Percentiles rank a stretch among this genome's conserved stretches.
Evolutionary conservation across 371 early-diverging fungal genomes (phyloP).

Genomic region (Choanephora cucurbitarum): DNA sequence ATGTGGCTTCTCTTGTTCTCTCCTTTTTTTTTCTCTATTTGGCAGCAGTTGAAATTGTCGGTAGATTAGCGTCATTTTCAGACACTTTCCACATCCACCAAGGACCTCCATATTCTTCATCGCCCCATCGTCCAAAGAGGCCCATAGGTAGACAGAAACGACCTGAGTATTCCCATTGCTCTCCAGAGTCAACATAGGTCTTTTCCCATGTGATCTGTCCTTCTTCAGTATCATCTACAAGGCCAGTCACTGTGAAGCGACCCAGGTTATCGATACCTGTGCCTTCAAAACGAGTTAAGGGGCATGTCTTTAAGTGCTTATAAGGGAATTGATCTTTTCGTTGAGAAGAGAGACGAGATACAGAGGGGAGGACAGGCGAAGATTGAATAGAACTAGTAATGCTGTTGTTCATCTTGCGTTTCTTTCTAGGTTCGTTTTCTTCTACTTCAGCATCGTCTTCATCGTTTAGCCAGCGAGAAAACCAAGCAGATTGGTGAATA

Average conservation of each 20-base stretch:
- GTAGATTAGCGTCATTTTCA: slow-evolving; percentile 9
- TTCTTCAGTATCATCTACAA: slow-evolving; percentile 50
- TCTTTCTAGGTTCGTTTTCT: slow-evolving; percentile 17
- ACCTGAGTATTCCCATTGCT: slow-evolving; percentile 53
- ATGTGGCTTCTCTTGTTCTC: not conserved
- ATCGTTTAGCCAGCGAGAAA: slow-evolving; percentile 28
- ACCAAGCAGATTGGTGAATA: slow-evolving; percentile 23
- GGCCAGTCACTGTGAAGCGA: slow-evolving; percentile 39
- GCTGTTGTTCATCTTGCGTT: slow-evolving; percentile 19
- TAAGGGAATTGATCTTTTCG: slow-evolving; percentile 26
- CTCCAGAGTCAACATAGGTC: slow-evolving; percentile 43
- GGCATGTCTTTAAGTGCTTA: slow-evolving; percentile 35
- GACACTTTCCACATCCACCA: slow-evolving; percentile 54
- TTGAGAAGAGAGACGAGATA: not conserved
- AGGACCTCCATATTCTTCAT: slow-evolving; percentile 53
- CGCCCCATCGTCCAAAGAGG: slow-evolving; percentile 50
- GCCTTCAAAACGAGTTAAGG: slow-evolving; percentile 50
- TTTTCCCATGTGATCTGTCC: slow-evolving; percentile 54
- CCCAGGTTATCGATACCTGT: slow-evolving; percentile 47
- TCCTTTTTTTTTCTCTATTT: slow-evolving; percentile 7
- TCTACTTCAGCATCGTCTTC: slow-evolving; percentile 2
- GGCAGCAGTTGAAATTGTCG: slow-evolving; percentile 6
- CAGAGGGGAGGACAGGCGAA: too few species aligned
- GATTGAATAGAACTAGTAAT: slow-evolving; percentile 1
- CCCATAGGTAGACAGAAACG: slow-evolving; percentile 49